These are phyloP conservation scores for Candida tetrigidarum DNA, from an alignment of 1,139 yeast species.

Conservation along the genomic window DNA sequence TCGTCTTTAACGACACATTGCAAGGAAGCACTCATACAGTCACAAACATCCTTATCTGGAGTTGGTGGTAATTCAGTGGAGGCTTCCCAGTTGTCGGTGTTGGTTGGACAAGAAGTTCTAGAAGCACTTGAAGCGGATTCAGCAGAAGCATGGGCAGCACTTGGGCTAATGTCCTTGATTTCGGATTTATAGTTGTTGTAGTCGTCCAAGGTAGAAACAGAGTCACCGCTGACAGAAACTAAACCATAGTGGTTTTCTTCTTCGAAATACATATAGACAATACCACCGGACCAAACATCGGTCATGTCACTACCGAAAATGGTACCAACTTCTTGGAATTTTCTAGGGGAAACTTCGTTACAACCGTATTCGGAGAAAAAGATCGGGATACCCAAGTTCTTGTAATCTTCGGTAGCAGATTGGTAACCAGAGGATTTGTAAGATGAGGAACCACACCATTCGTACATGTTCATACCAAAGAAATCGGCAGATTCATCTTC, in stretches of 20 bases:
- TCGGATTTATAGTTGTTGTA: constrained; percentile 60
- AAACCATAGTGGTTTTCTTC: constrained; percentile 84
- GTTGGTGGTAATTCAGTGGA: constrained; percentile 66
- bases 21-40: constrained; percentile 54
- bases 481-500: constrained; percentile 74
- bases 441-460: constrained; percentile 87
- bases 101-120: constrained; percentile 55
- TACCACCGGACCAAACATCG: constrained; percentile 90
- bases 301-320: constrained; percentile 67
- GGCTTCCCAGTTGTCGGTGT: constrained; percentile 56
- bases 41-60: constrained; percentile 63
- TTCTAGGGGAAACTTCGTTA: constrained; percentile 66
- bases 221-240: constrained; percentile 53
- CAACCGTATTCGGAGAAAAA: constrained; percentile 96
- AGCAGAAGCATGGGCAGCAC: constrained; percentile 33
- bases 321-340: constrained; percentile 71
- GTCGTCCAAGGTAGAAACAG: constrained; percentile 46
- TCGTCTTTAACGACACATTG: constrained; percentile 52
- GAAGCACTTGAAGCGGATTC: constrained; percentile 25
- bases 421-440: constrained; percentile 72
- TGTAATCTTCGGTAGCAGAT: constrained; percentile 72
- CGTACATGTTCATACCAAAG: constrained; percentile 94
- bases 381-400: constrained; percentile 74
- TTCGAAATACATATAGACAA: constrained; percentile 87
- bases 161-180: constrained; percentile 55